Conservation (phyloP, 2,329 filamentous ascomycete species). For the Arthrocladium fulminans region DNA sequence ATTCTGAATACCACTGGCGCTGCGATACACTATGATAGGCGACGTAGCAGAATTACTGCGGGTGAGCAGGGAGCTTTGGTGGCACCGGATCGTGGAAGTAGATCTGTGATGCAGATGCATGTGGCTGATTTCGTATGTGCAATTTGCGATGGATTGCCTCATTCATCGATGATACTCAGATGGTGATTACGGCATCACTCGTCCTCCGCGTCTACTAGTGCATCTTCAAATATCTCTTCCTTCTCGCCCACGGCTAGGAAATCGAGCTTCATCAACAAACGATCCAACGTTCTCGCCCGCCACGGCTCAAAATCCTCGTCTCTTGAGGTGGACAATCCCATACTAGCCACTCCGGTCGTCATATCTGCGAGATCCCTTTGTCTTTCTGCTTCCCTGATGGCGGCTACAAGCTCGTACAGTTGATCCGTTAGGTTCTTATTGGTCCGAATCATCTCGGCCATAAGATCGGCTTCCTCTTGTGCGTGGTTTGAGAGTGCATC, state of each 20-base stretch:
- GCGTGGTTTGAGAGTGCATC: constrained; percentile 64
- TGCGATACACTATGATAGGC: too few species aligned
- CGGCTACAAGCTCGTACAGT: constrained; percentile 43
- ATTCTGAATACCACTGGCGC: too few species aligned
- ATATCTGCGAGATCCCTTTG: constrained; percentile 27
- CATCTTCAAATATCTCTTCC: constrained; percentile 6
- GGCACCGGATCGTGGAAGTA: too few species aligned
- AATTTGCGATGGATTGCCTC: too few species aligned
- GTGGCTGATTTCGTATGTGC: too few species aligned
- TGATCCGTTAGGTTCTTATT: constrained; percentile 53
- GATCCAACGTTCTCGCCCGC: constrained; percentile 70
- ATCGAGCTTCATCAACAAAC: constrained; percentile 85
- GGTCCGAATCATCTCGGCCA: constrained; percentile 54
- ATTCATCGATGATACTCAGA: too few species aligned
- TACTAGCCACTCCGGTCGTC: constrained; percentile 23
- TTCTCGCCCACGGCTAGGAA: constrained; percentile 28
- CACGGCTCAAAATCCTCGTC: constrained; percentile 51
- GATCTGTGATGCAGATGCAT: too few species aligned
- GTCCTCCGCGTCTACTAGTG: neutral
- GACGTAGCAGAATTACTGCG: too few species aligned
- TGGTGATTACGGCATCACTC: too few species aligned
- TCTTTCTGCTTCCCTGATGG: constrained; percentile 16
- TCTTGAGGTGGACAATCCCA: constrained; percentile 21
- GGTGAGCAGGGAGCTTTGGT: too few species aligned
- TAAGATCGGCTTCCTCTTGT: constrained; percentile 62